A percentile compares a stretch with the other conserved stretches of the same genome.
phyloP scores from a whole-genome alignment of 257 asterid species.

The Plantago ovata region DNA sequence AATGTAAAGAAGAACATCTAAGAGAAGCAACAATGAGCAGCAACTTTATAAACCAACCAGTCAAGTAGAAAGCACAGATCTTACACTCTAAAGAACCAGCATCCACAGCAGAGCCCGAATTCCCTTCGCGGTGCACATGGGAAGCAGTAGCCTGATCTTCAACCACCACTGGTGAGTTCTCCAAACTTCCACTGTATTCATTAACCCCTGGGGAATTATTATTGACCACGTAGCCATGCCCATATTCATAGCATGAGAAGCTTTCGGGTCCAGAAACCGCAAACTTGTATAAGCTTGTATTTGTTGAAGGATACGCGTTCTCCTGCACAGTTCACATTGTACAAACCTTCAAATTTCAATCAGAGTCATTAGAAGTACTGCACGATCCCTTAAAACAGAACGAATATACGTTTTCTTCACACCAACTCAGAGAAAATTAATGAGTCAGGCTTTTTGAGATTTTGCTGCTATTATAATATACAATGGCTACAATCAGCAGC shows the following conservation, averaged over 20 bases:
- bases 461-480: slow-evolving; percentile 1
- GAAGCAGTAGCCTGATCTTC: slow-evolving; percentile 45
- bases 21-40: slow-evolving; percentile 8
- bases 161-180: slow-evolving; percentile 34
- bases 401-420: not conserved
- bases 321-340: slow-evolving; percentile 44
- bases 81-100: slow-evolving; percentile 62
- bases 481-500: not conserved
- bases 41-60: slow-evolving; percentile 5
- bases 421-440: slow-evolving; percentile 1
- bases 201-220: slow-evolving; percentile 37
- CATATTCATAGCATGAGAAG: slow-evolving; percentile 61
- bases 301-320: slow-evolving; percentile 52
- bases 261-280: slow-evolving; percentile 70
- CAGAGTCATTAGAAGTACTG: not conserved
- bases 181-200: slow-evolving; percentile 41
- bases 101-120: slow-evolving; percentile 38
- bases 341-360: slow-evolving; percentile 5
- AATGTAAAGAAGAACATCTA: slow-evolving; percentile 5
- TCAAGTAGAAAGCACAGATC: slow-evolving; percentile 13
- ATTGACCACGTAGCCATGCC: slow-evolving; percentile 49
- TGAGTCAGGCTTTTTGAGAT: not conserved
- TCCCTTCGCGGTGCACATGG: slow-evolving; percentile 37
- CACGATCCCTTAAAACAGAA: not conserved
- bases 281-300: slow-evolving; percentile 59